phyloP scores from a whole-genome alignment of 208 protist genomes.

The Trypanosoma cruzi region DNA sequence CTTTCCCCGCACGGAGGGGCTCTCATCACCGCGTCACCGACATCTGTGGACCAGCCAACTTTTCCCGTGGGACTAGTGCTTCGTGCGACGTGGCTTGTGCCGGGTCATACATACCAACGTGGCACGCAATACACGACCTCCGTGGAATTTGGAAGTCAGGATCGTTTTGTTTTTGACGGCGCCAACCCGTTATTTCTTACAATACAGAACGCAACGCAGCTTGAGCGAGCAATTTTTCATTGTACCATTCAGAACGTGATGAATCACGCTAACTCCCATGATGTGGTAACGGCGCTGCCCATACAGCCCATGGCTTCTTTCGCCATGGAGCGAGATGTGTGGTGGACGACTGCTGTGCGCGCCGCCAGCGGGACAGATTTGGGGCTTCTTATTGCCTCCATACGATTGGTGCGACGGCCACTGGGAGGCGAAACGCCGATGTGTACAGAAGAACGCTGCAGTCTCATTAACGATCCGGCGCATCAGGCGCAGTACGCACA shows the following conservation, averaged over 20 bases:
- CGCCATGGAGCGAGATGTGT: constrained; percentile 75
- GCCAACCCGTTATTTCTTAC: constrained; percentile 53
- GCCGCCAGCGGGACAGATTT: constrained; percentile 54
- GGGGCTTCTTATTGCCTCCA: constrained; percentile 60
- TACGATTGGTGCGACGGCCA: constrained; percentile 59
- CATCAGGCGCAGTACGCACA: constrained; percentile 76
- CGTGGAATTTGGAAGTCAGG: constrained; percentile 72
- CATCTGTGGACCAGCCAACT: constrained; percentile 11
- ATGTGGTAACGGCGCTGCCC: constrained; percentile 61
- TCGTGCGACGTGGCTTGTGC: constrained; percentile 68
- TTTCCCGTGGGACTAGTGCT: constrained; percentile 79
- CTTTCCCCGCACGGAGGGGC: constrained; percentile 73
- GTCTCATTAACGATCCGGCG: constrained; percentile 74
- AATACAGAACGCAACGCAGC: constrained; percentile 41
- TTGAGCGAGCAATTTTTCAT: constrained; percentile 49
- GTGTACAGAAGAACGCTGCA: constrained; percentile 42
- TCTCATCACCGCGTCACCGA: constrained; percentile 29
- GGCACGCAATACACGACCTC: constrained; percentile 64
- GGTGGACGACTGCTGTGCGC: constrained; percentile 71
- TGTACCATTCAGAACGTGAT: constrained; percentile 68
- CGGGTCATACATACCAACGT: constrained; percentile 39
- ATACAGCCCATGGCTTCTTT: constrained; percentile 52
- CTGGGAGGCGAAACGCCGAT: constrained; percentile 54
- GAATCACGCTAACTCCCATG: constrained; percentile 40
- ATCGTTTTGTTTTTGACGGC: constrained; percentile 50